Evolutionary conservation across 2,329 filamentous ascomycete species (phyloP).

Genomic region (Talaromyces sp.): DNA sequence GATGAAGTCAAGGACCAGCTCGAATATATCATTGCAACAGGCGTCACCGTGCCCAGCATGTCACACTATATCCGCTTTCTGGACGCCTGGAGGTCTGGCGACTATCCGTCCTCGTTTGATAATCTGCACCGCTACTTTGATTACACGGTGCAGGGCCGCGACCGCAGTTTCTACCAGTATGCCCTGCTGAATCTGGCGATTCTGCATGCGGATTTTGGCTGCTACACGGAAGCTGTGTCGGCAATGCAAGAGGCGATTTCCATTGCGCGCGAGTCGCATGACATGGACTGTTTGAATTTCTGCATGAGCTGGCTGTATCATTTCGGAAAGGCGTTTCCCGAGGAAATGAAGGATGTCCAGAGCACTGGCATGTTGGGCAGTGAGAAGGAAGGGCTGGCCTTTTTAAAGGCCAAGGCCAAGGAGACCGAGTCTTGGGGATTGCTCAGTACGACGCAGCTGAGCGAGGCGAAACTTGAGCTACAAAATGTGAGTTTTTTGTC

Average conservation of each 20-base stretch:
- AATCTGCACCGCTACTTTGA: conserved; percentile 93
- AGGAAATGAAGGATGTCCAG: conserved; percentile 64
- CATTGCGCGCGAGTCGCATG: conserved; percentile 88
- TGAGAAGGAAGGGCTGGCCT: conserved; percentile 74
- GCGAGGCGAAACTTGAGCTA: conserved; percentile 76
- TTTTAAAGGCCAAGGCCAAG: conserved; percentile 78
- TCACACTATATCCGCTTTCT: conserved; percentile 80
- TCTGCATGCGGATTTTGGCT: conserved; percentile 91
- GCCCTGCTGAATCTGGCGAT: conserved; percentile 90
- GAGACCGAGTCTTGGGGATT: conserved; percentile 82
- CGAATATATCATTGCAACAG: conserved; percentile 61
- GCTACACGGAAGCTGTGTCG: conserved; percentile 79
- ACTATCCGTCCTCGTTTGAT: conserved; percentile 86
- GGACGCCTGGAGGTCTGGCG: conserved; percentile 85
- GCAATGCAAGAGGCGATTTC: conserved; percentile 94
- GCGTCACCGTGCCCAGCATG: conserved; percentile 64
- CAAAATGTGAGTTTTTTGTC: conserved; percentile 56
- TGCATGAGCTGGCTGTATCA: conserved; percentile 94
- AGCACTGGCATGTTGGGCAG: conserved; percentile 69
- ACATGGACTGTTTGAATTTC: conserved; percentile 89
- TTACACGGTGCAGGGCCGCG: conserved; percentile 81
- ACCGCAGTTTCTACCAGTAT: conserved; percentile 88
- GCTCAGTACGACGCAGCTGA: conserved; percentile 75
- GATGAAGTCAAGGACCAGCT: conserved; percentile 67
- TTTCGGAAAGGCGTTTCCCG: conserved; percentile 79